A percentile compares a stretch with the other conserved stretches of the same genome.
Evolutionary conservation across 208 protist genomes (phyloP).

Genomic region (Phytomonas francai): DNA sequence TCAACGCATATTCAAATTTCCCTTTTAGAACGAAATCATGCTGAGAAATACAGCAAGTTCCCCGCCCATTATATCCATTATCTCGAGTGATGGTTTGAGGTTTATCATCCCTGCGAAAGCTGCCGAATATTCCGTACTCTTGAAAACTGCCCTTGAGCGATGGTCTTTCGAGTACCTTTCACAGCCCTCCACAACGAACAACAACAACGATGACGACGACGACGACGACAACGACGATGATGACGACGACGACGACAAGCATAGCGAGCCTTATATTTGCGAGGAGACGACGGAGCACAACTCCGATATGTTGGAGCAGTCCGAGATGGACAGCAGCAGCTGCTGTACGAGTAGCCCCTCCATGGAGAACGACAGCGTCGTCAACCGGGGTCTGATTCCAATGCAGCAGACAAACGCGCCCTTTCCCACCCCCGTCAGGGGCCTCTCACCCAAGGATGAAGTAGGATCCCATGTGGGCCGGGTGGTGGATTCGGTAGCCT

Average conservation of each 20-base stretch:
- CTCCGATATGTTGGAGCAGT: background rate
- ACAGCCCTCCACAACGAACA: background rate
- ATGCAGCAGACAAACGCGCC: background rate
- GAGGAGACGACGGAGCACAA: background rate
- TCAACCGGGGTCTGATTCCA: background rate
- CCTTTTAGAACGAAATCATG: background rate
- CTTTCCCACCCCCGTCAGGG: background rate
- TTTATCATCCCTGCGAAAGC: constrained; percentile 35
- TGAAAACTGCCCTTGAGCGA: constrained; percentile 31
- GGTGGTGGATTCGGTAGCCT: background rate
- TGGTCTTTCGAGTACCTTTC: constrained; percentile 37
- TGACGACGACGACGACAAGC: constrained; percentile 18
- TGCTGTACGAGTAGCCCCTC: constrained; percentile 4
- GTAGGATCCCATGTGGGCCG: background rate
- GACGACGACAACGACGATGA: constrained; percentile 21
- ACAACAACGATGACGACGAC: constrained; percentile 7
- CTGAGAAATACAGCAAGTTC: background rate
- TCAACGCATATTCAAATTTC: background rate
- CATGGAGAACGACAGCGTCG: background rate
- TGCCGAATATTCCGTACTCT: constrained; percentile 34
- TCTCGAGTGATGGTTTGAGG: constrained; percentile 43
- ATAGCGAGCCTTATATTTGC: background rate
- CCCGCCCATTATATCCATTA: constrained; percentile 40
- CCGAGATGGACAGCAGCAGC: constrained; percentile 4
- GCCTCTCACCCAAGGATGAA: background rate